Evolutionary conservation across 2,329 filamentous ascomycete species (phyloP), one percentile per base, ranked within the genome.

Genomic region (Colletotrichum somersetense): DNA sequence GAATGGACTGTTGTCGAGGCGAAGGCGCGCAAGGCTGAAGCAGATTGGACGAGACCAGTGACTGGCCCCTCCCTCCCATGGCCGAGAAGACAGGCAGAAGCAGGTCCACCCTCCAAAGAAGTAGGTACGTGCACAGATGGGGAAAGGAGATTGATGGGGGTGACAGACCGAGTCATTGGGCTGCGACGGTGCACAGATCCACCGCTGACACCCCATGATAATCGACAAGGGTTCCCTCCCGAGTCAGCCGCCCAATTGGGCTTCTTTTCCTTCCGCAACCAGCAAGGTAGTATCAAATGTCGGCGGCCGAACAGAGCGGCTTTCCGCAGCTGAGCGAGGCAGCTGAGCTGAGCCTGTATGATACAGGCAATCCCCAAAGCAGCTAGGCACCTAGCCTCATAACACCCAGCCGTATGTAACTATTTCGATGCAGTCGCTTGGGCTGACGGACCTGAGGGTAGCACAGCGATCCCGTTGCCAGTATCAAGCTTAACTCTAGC

Each of bases 71-170:
- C 30, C 30, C 30, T 30, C 26, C 14, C n/a, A 14, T n/a, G 11
- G 33, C 46, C 12, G 38, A 38, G 12, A 18, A 20, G 42, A 44
- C 6, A 18, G 46, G n/a, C 30, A 61, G 23, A 26, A 26, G 26
- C 26, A 26, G 26, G 26, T 26, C 26, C 26, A 26, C 26, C 26
- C 26, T 26, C 26, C 26, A 44, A 44, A 11, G 14, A 53, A 57
- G 42, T 48, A 65, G 59, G 48, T 64, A 55, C 66, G 58, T 69
- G 69, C 69, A 72, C 66, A 42, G 69, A 69, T 59, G 66, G 69
- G 66, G 59, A 56, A 64, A 64, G 53, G 53, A 42, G 40, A 65
- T 72, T 65, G 66, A 66, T 69, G 69, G 66, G 50, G 52, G 52
- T 20, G 26, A 26, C 26, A 6, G n/a, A 16, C 44, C 53, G 65